Conservation (phyloP, 768 basidiomycete genomes). For the Polyporus arcularius region DNA sequence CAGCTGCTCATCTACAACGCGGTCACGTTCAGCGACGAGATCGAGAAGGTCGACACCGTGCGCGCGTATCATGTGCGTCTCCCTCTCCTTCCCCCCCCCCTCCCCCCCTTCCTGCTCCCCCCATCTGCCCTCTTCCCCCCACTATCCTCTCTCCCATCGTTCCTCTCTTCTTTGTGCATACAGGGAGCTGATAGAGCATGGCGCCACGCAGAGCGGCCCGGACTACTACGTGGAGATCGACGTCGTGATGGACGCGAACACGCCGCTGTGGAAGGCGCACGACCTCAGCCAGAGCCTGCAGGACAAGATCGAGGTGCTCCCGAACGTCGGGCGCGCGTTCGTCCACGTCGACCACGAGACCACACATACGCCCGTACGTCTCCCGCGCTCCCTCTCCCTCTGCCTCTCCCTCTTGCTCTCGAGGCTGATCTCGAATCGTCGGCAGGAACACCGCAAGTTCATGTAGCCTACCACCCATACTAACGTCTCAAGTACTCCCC, state of each 20-base stretch:
- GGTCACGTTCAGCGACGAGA: conserved; percentile 84
- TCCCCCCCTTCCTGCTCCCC: background rate
- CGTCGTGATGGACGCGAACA: conserved; percentile 87
- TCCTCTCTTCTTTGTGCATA: too few relatives aligned
- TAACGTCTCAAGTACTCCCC: background rate
- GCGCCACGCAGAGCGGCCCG: conserved; percentile 34
- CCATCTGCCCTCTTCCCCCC: too few relatives aligned
- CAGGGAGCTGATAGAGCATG: background rate
- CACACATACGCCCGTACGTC: conserved; percentile 64
- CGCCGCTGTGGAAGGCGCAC: conserved; percentile 87
- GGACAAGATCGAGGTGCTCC: conserved; percentile 86
- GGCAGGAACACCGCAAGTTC: conserved; percentile 48
- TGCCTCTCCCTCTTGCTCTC: background rate
- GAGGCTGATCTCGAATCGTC: background rate
- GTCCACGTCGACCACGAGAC: conserved; percentile 96
- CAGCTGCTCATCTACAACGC: conserved; percentile 93
- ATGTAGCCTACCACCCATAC: conserved; percentile 10
- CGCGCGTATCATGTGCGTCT: conserved; percentile 83
- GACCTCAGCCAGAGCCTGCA: conserved; percentile 83
- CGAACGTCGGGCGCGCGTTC: conserved; percentile 90
- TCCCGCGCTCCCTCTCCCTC: background rate
- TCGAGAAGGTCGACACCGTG: conserved; percentile 87
- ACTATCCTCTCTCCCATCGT: too few relatives aligned
- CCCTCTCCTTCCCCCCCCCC: background rate
- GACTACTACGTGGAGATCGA: conserved; percentile 96